Evolutionary conservation across 2,329 filamentous ascomycete species (phyloP).

Genomic region (Verticillium klebahnii): DNA sequence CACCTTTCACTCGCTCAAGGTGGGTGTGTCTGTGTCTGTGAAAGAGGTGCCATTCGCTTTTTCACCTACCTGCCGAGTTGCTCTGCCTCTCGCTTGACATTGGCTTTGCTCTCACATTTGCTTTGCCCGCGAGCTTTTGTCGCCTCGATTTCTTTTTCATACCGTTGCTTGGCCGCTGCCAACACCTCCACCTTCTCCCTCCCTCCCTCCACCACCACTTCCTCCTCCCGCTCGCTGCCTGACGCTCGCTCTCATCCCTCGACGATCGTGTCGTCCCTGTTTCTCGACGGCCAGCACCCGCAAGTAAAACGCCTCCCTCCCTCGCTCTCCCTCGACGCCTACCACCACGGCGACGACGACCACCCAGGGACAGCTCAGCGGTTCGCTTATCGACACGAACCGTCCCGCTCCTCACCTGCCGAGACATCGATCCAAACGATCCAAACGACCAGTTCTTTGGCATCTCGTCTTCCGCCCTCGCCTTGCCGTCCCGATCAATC

Average conservation of each 20-base stretch:
- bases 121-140: constrained; percentile 4
- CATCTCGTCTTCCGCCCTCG: neutral
- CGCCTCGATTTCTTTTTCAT: constrained; percentile 4
- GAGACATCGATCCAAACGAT: neutral
- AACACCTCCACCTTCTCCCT: neutral
- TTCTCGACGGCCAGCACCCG: neutral
- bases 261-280: constrained; percentile 4
- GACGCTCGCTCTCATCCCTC: neutral
- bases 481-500: neutral
- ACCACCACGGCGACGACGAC: neutral
- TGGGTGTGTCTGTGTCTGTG: neutral
- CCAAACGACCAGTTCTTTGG: neutral
- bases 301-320: neutral
- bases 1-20: neutral
- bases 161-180: neutral
- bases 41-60: constrained; percentile 1
- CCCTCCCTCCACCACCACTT: neutral
- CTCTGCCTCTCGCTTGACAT: neutral
- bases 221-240: neutral
- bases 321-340: neutral
- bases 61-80: neutral
- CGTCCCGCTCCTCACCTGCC: neutral
- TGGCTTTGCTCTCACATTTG: neutral
- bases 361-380: neutral
- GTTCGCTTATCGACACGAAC: neutral